A percentile compares a stretch with the other conserved stretches of the same genome.
These are phyloP conservation scores for Fusarium sp. DNA, from an alignment of 2,329 filamentous ascomycete species.

Conservation along the genomic window DNA sequence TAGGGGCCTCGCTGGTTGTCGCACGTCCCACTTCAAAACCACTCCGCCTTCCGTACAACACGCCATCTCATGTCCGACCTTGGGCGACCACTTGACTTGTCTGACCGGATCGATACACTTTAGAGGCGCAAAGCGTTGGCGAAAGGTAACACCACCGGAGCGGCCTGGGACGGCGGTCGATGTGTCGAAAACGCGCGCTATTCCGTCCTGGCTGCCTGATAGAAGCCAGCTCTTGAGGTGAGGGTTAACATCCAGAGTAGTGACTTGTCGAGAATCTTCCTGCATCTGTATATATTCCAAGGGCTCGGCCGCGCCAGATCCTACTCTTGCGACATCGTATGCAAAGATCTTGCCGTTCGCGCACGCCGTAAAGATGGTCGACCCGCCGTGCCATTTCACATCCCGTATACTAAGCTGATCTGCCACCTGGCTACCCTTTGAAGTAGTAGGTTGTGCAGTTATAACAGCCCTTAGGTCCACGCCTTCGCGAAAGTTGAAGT, in stretches of 20 bases:
- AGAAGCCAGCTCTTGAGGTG: conserved; percentile 67
- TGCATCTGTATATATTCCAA: conserved; percentile 67
- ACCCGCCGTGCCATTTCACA: conserved; percentile 67
- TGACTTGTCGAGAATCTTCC: conserved; percentile 72
- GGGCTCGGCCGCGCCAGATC: conserved; percentile 55
- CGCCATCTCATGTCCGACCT: conserved; percentile 69
- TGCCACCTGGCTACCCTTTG: conserved; percentile 53
- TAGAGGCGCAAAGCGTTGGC: conserved; percentile 55
- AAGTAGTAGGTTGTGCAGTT: conserved; percentile 54
- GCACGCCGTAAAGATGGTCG: conserved; percentile 70
- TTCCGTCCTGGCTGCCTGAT: conserved; percentile 72
- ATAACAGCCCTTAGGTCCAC: conserved; percentile 69
- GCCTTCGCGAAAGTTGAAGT: conserved; percentile 62
- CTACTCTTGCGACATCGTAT: conserved; percentile 67
- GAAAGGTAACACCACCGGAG: conserved; percentile 61
- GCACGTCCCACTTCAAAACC: conserved; percentile 72
- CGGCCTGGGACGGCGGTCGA: conserved; percentile 59
- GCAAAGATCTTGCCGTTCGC: conserved; percentile 73
- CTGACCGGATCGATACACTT: conserved; percentile 59
- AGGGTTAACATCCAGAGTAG: conserved; percentile 71
- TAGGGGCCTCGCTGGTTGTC: conserved; percentile 63
- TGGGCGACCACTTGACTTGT: conserved; percentile 74
- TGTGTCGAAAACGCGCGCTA: conserved; percentile 71
- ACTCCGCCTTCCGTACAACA: conserved; percentile 72
- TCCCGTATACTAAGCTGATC: conserved; percentile 74